Conservation (phyloP, 495 filamentous ascomycete species). For the Aspergillus egyptiacus region DNA sequence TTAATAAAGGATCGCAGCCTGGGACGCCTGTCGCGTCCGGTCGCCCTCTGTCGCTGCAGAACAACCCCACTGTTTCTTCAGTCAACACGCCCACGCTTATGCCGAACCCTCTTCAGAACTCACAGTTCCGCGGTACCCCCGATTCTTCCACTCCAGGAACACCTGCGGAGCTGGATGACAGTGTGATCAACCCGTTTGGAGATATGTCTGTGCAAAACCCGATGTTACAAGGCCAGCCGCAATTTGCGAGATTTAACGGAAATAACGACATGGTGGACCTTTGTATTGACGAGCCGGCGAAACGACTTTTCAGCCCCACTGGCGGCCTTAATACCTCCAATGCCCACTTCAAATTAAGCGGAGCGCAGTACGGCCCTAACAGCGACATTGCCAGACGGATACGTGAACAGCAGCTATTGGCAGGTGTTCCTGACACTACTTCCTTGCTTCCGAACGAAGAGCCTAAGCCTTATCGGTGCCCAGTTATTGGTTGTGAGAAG, state of each 20-base stretch:
- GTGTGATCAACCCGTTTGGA: conserved; percentile 47
- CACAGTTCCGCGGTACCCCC: conserved; percentile 62
- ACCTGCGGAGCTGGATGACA: conserved; percentile 58
- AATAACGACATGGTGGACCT: conserved; percentile 59
- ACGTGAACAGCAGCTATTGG: conserved; percentile 67
- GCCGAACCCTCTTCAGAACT: conserved; percentile 55
- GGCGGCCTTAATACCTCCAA: conserved; percentile 67
- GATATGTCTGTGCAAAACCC: conserved; percentile 52
- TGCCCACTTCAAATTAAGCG: conserved; percentile 61
- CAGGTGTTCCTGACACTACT: conserved; percentile 53
- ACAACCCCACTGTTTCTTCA: conserved; percentile 96
- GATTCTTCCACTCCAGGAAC: conserved; percentile 72
- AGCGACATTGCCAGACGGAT: conserved; percentile 65
- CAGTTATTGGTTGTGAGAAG: conserved; percentile 98
- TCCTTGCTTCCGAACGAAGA: conserved; percentile 55
- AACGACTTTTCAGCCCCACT: conserved; percentile 81
- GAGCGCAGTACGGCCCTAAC: conserved; percentile 67
- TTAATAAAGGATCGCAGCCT: conserved; percentile 71
- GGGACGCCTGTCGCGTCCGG: conserved; percentile 72
- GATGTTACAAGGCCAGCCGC: conserved; percentile 50
- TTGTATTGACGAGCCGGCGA: conserved; percentile 94
- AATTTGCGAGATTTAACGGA: conserved; percentile 38
- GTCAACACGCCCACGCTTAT: conserved; percentile 90
- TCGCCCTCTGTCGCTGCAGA: conserved; percentile 63
- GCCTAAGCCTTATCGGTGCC: conserved; percentile 93